Percentiles rank a stretch among this genome's conserved stretches.
Conservation (phyloP, 148 eudicot species). For the Chenopodium suecicum region DNA sequence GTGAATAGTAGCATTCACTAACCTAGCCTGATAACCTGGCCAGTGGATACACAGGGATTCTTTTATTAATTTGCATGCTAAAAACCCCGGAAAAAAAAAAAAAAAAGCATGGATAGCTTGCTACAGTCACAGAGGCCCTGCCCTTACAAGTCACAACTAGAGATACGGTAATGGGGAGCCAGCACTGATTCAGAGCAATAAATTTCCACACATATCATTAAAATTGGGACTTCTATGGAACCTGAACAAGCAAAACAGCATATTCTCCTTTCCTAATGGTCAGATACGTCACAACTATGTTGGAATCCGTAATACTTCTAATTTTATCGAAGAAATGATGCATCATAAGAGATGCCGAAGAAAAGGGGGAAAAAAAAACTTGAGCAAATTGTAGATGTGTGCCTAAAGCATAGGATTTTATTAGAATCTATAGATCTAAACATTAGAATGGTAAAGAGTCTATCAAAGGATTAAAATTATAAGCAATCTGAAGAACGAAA, state of each 20-base stretch:
- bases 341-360: neutral
- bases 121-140: neutral
- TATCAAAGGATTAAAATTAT: neutral
- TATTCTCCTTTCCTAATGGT: neutral
- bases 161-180: neutral
- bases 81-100: neutral
- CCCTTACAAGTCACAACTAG: neutral
- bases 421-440: neutral
- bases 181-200: neutral
- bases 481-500: neutral
- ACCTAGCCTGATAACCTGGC: neutral
- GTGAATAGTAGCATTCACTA: neutral
- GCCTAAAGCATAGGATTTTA: neutral
- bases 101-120: neutral
- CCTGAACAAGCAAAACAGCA: neutral
- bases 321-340: neutral
- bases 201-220: neutral
- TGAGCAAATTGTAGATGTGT: too few relatives aligned
- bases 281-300: neutral
- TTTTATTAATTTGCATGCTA: neutral
- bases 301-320: neutral
- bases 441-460: neutral
- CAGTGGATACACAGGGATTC: neutral
- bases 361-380: too few relatives aligned
- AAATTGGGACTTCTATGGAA: neutral